Base-by-base conservation (phyloP, 768 basidiomycete species). In the Psilocybe cyanescens region DNA sequence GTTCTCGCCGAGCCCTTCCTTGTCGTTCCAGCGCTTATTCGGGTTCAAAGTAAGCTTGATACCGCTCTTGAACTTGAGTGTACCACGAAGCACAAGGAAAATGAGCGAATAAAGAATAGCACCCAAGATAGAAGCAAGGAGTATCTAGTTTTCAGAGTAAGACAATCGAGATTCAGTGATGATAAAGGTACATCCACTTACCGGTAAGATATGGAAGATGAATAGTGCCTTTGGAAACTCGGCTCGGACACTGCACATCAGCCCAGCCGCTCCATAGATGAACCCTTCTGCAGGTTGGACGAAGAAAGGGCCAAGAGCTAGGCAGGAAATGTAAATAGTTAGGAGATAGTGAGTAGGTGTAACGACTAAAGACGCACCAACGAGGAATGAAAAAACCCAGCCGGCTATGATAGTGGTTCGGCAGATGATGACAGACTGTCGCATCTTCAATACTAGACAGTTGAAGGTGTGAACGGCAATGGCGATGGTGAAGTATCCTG, bases 391-490 rank as follows among this genome's bases (percentile, higher is more conserved):
- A 29, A 77, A 63, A 7, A 72, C 63, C 90, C 90, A 91, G 50
- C 90, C 90, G 46, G 83, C 45, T 12, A 67, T 53, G 19, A 85
- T 80, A 8, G 76, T 71, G 3, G 71, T 70, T 1, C 73, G 69
- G 60, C 81, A 85, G 31, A 84, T 73, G 71, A 84, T 77, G 12
- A 72, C 67, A 7, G 85, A 81, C 61, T 86, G 84, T 37, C 81
- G 81, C 61, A 77, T 77, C 47, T 79, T 80, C 57, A 92, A 74
- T 12, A 88, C 85, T 41, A 92, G 77, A 14, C 89, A 85, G 64
- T 78, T 82, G 77, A 91, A 89, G 0, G 86, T 85, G 71, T 92
- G 90, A 8, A 90, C 66, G 0, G 86, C 86, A 65, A 90, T 87
- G 4, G 81, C 78, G 8, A 82, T 78, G 2, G 84, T 88, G 71